These are phyloP conservation scores for Claviceps arundinis DNA, from an alignment of 2,329 filamentous ascomycete species.

Conservation along the genomic window DNA sequence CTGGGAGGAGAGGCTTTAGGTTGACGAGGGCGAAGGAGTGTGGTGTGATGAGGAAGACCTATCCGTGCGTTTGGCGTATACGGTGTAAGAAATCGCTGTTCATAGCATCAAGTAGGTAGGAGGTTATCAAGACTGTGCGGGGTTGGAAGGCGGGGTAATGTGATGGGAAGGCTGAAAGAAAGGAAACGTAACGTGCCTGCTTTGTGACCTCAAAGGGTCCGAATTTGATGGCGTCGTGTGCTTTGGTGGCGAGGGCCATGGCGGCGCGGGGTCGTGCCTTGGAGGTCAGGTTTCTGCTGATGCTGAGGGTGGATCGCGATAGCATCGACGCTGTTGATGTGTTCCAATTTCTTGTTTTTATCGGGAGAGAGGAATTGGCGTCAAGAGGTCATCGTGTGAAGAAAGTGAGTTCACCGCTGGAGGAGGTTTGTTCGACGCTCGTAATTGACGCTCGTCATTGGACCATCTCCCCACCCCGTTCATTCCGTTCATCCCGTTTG, in stretches of 20 bases:
- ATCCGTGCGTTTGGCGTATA: neutral
- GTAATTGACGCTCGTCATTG: too few species aligned
- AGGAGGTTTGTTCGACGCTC: too few species aligned
- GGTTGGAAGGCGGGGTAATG: neutral
- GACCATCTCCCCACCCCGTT: too few species aligned
- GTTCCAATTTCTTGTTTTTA: too few species aligned
- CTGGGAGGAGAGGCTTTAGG: conserved; percentile 83
- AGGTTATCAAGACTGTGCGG: too few species aligned
- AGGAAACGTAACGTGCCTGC: conserved; percentile 36
- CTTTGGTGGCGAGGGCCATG: conserved; percentile 18
- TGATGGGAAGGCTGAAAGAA: neutral
- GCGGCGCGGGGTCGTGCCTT: conserved; percentile 9
- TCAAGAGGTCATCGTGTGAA: too few species aligned
- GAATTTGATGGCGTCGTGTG: conserved; percentile 41
- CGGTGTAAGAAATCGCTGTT: too few species aligned
- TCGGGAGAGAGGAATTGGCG: too few species aligned
- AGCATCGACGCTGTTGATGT: neutral
- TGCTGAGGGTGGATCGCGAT: neutral
- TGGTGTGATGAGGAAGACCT: conserved; percentile 79
- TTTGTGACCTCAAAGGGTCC: conserved; percentile 64
- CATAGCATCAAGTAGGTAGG: too few species aligned
- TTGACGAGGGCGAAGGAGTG: conserved; percentile 85
- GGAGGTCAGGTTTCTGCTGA: conserved; percentile 6
- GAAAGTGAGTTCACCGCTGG: too few species aligned
- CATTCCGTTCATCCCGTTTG: too few species aligned